Conservation (phyloP, 1,139 yeast species). For the Kodamaea anthophila region DNA sequence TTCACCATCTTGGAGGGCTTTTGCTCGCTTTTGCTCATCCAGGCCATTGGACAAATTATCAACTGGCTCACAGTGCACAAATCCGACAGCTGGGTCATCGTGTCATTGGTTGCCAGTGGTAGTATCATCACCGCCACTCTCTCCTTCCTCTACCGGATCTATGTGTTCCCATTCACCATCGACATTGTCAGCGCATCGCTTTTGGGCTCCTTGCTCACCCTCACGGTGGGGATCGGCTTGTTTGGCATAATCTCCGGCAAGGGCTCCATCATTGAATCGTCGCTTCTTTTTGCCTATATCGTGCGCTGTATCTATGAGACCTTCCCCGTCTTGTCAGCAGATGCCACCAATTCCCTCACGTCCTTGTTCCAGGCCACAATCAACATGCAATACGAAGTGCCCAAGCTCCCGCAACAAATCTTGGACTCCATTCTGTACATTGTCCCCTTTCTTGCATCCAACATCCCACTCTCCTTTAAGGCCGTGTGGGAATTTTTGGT, state of each 20-base stretch:
- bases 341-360: constrained; percentile 37
- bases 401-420: constrained; percentile 36
- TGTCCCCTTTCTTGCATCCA: constrained; percentile 44
- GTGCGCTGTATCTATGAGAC: constrained; percentile 90
- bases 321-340: constrained; percentile 70
- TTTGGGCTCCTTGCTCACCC: constrained; percentile 77
- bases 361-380: constrained; percentile 33
- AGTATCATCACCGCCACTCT: constrained; percentile 68
- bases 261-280: constrained; percentile 86
- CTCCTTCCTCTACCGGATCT: constrained; percentile 77
- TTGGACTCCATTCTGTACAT: constrained; percentile 35
- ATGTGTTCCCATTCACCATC: constrained; percentile 65
- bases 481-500: constrained; percentile 66
- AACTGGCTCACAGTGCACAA: constrained; percentile 62
- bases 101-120: constrained; percentile 68
- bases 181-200: constrained; percentile 74
- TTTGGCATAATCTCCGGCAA: constrained; percentile 79
- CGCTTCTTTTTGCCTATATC: constrained; percentile 80
- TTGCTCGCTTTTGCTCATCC: constrained; percentile 82
- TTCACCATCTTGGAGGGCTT: constrained; percentile 90
- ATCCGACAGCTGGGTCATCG: constrained; percentile 77
- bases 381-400: constrained; percentile 34
- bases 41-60: constrained; percentile 81
- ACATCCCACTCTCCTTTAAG: constrained; percentile 52
- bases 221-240: constrained; percentile 67